Conservation (phyloP, 495 filamentous ascomycete genomes). For the Talaromyces wortmannii region DNA sequence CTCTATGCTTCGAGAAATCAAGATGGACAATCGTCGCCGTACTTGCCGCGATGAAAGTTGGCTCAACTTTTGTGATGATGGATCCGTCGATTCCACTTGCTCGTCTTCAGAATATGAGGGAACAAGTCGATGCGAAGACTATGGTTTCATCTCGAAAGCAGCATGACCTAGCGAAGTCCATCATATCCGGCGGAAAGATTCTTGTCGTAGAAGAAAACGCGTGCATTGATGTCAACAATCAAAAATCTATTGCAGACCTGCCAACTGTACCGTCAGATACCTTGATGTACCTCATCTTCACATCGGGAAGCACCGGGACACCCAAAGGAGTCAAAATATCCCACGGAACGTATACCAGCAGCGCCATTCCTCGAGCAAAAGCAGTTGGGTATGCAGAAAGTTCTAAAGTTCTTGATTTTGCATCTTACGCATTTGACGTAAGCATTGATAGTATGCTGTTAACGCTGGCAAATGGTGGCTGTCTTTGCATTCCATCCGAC, state of each 20-base stretch:
- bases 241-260: slow-evolving; percentile 5
- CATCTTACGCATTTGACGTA: slow-evolving; percentile 42
- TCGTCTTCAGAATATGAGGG: slow-evolving; percentile 30
- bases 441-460: slow-evolving; percentile 38
- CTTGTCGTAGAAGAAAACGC: slow-evolving; percentile 19
- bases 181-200: slow-evolving; percentile 18
- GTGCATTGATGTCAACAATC: slow-evolving; percentile 5
- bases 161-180: slow-evolving; percentile 13
- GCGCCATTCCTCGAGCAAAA: slow-evolving; percentile 24
- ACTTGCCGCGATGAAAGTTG: slow-evolving; percentile 36
- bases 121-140: slow-evolving; percentile 22
- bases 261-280: slow-evolving; percentile 20
- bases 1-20: slow-evolving; percentile 43
- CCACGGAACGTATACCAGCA: slow-evolving; percentile 38
- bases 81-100: slow-evolving; percentile 28
- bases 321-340: slow-evolving; percentile 42
- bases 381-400: slow-evolving; percentile 27
- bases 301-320: slow-evolving; percentile 49
- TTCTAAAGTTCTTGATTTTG: slow-evolving; percentile 35
- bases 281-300: slow-evolving; percentile 41
- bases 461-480: slow-evolving; percentile 37
- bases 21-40: slow-evolving; percentile 38
- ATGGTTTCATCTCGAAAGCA: slow-evolving; percentile 26
- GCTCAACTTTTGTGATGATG: slow-evolving; percentile 30
- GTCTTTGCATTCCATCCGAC: slow-evolving; percentile 44